Base-by-base conservation (phyloP, 768 basidiomycete species). In the Termitomyces sp. region DNA sequence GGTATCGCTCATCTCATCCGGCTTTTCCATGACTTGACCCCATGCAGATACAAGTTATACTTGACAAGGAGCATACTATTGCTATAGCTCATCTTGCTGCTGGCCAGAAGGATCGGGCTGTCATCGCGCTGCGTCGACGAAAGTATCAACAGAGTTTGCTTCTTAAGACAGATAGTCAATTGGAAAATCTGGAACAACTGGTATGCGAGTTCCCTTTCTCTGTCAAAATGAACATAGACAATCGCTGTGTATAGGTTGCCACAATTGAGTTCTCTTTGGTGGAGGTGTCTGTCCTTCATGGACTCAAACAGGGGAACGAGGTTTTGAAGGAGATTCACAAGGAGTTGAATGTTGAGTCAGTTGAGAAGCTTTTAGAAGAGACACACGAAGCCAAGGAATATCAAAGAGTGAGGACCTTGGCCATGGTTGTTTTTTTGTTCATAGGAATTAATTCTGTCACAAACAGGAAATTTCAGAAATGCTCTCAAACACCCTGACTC, bases 251-350 rank as follows among this genome's bases (percentile, higher is more conserved):
- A 25, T 50, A 99, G 96, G 94, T 98, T 25, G 91, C 93, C 3
- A 91, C 89, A 0, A 97, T 99, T 64, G 97, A 99, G 69, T 98
- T 97, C 74, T 94, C 97, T 7, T 78, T 95, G 48, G 85, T 98
- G 21, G 91, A 98, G 70, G 84, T 91, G 44, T 94, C 94, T 2
- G 91, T 99, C 10, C 66, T 98, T 34, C 92, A 93, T 68, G 97
- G 96, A 8, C 73, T 99, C 43, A 84, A 92, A 69, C 93, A 94
- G 72, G 97, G 97, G 2, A 98, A 89, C 63, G 88, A 90, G 30
- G 94, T 98, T 1, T 76, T 99, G 44, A 93, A 89, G 69, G 86
- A 97, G 71, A 89, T 99, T 16, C 94, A 99, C 70, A 86, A 86
- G 63, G 94, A 98, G 70, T 85, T 99, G 84, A 92, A 86, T 63